Percentiles rank a stretch among this genome's conserved stretches.
Evolutionary conservation across 441 rosid species (phyloP).

Genomic region (Erodium trifolium): DNA sequence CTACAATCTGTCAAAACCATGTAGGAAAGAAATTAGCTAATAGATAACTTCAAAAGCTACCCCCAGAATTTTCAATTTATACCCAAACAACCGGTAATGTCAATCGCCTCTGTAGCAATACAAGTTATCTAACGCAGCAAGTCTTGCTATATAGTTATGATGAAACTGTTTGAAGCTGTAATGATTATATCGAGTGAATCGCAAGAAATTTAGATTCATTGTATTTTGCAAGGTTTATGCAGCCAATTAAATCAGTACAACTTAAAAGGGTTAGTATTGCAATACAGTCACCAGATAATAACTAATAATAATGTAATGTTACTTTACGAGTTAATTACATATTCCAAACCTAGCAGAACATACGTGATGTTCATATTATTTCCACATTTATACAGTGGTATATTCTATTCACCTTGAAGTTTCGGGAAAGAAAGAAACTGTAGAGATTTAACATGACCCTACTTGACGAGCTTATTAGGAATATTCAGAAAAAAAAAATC

Average conservation of each 20-base stretch:
- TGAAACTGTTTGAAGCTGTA: not conserved
- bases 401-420: not conserved
- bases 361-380: not conserved
- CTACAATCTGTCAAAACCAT: constrained; percentile 64
- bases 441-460: not conserved
- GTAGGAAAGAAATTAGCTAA: constrained; percentile 8
- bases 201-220: not conserved
- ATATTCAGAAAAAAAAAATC: not conserved
- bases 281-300: not conserved
- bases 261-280: not conserved
- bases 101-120: not conserved
- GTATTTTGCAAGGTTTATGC: not conserved
- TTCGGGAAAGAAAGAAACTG: not conserved
- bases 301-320: not conserved
- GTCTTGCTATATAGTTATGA: not conserved
- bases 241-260: not conserved
- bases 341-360: not conserved
- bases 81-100: not conserved
- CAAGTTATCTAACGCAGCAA: not conserved
- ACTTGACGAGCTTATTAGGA: not conserved
- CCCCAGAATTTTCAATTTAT: constrained; percentile 4
- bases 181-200: not conserved
- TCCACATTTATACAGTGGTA: not conserved
- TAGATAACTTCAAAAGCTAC: constrained; percentile 4
- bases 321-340: not conserved